phyloP scores from a whole-genome alignment of 306 rosid species.

The Prunus armeniaca region DNA sequence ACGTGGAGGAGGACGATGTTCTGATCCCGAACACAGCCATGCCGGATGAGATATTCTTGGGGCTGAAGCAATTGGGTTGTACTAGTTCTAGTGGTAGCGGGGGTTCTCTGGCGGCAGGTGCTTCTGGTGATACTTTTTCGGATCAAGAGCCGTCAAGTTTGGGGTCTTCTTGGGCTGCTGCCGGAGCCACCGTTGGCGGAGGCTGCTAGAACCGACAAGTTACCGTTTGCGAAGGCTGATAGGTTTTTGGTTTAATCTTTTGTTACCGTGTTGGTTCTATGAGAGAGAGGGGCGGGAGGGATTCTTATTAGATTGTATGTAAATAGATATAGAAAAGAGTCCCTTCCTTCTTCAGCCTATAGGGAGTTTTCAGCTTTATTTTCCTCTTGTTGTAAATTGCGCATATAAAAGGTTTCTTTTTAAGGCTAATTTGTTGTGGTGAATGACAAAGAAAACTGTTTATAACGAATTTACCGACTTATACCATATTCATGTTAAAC shows the following conservation, averaged over 20 bases:
- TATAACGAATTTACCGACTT: too few relatives aligned
- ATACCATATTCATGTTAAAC: too few relatives aligned
- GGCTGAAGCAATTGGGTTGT: slow-evolving; percentile 18
- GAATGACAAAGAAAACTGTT: too few relatives aligned
- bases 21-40: slow-evolving; percentile 40
- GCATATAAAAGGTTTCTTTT: background rate
- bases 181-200: slow-evolving; percentile 18
- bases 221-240: background rate
- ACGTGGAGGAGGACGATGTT: slow-evolving; percentile 22
- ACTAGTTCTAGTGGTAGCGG: background rate
- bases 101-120: background rate
- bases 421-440: background rate
- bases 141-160: background rate
- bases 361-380: background rate
- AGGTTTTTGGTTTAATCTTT: background rate
- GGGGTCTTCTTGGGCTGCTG: slow-evolving; percentile 21
- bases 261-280: background rate
- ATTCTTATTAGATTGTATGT: slow-evolving; percentile 13
- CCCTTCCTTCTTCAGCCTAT: slow-evolving; percentile 9
- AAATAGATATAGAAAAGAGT: slow-evolving; percentile 13
- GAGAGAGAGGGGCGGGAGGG: background rate
- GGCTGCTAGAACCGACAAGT: background rate
- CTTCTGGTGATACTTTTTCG: slow-evolving; percentile 9
- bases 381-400: background rate
- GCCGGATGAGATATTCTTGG: slow-evolving; percentile 39